Base-by-base conservation (phyloP, 331 rosid species). In the Ulmus americana region DNA sequence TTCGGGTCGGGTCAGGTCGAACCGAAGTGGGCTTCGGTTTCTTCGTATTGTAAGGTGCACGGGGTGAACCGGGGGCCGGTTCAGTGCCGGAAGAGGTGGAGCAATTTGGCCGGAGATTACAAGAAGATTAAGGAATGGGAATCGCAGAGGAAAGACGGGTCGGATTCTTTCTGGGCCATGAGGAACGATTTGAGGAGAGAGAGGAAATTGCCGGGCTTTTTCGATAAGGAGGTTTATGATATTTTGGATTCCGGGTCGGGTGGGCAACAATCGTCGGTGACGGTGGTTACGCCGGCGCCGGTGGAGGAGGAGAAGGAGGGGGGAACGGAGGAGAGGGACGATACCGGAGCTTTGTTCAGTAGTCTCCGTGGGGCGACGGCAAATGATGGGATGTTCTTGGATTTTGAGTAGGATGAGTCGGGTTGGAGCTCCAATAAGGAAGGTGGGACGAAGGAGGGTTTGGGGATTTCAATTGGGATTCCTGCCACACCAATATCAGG, bases 101-200 rank as follows among this genome's bases (percentile, higher is more conserved):
- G 99, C 77, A 94, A 94, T 70, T 80, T 94, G 79, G 95, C 97
- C 47, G 97, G 99, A 8, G 99, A 94, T 63, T 94, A 69, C 49
- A 94, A 90, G 82, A 94, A 94, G 90, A 94, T 94, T 67, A 90
- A 88, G 74, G 97, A 94, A 76, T 94, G 99, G 97, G 99, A 90
- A 63, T 73, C 80, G 16, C 84, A 74, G 77, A 75, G 71, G 67
- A 80, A 78, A 63, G 96, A 92, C 22, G 98, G 84, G 40, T 58
- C 89, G 66, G 97, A 94, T 41, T 94, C 99, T 69, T 94, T 85
- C 77, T 94, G 99, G 99, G 82, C 82, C 41, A 87, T 90, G 97
- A 82, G 99, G 75, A 94, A 94, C 64, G 99, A 94, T 67, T 68
- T 85, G 73, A 81, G 98, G 77, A 82, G 97, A 7, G 96, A 90